Percentiles rank a stretch among this genome's conserved stretches.
phyloP scores from a whole-genome alignment of 140 eudicot genomes.

The Anethum foeniculum region DNA sequence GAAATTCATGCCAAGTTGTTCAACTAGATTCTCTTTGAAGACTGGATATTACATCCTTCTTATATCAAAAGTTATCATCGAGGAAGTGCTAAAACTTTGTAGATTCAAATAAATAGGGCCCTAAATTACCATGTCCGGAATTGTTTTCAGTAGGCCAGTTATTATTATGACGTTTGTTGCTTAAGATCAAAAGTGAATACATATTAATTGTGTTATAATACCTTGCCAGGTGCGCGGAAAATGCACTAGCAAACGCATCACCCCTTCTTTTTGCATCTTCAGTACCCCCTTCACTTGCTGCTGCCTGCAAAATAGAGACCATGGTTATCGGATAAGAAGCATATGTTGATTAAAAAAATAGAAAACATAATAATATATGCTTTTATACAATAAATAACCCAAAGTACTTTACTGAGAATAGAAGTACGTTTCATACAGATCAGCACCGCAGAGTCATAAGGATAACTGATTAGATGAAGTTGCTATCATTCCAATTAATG shows the following conservation, averaged over 20 bases:
- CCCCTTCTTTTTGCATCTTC: conserved; percentile 99
- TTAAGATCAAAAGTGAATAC: not conserved
- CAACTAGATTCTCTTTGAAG: not conserved
- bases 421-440: not conserved
- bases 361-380: not conserved
- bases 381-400: not conserved
- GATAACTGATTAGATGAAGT: not conserved
- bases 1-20: not conserved
- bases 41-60: not conserved
- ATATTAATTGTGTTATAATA: conserved; percentile 11
- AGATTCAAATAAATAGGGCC: not conserved
- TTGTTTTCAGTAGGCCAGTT: not conserved
- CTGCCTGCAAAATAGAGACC: conserved; percentile 52
- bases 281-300: conserved; percentile 99
- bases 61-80: not conserved
- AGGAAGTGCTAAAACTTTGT: not conserved
- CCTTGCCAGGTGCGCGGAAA: conserved; percentile 98
- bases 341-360: not conserved
- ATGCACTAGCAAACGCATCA: conserved; percentile 95
- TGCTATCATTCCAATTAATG: not conserved
- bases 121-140: not conserved
- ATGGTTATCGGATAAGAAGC: not conserved
- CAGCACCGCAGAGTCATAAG: not conserved
- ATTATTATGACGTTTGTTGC: not conserved
- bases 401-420: not conserved